Base-by-base conservation (phyloP, 495 filamentous ascomycete genomes). In the Stereocaulon alpinum region DNA sequence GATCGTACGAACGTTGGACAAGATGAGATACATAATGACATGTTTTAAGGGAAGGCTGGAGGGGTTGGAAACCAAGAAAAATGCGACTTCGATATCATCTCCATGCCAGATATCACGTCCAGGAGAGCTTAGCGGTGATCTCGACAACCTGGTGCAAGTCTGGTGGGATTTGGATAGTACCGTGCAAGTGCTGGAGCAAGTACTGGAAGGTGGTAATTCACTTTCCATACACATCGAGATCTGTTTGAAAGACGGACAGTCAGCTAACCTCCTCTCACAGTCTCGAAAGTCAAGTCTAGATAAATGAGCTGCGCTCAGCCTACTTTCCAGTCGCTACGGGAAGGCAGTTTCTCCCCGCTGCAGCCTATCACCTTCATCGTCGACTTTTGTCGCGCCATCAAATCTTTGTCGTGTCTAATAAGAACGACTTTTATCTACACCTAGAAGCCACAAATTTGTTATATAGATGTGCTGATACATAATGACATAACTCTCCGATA, bases 111-210 rank as follows among this genome's bases (percentile, higher is more conserved):
- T 40, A n/a, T 24, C 42, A n/a, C 12, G n/a, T 15, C 3, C 55
- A 7, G 14, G 9, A 5, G 18, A 27, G 18, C 4, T 6, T 7
- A 50, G n/a, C 47, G 60, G 47, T 9, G 60, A 61, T 48, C 44
- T 61, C 4, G 54, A 61, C 20, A 56, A 59, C 29, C 29, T 63
- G 3, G 40, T 51, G 48, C 56, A 59, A 29, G 45, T 63, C 18
- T 63, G 55, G 61, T 56, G 40, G 27, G 55, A 59, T 32, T 40
- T 63, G 27, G 56, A 63, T 17, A 54, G 47, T 63, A 63, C 56
- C 6, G 61, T 59, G n/a, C 56, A 63, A 29, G 17, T 20, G 24
- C 47, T 63, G 3, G 61, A 61, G 18, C 22, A 27, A 43, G 47
- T 40, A 30, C 50, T 63, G 11, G 45, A 40, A 30, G 53, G 32